Percentiles rank a stretch among this genome's conserved stretches.
Evolutionary conservation across 129 eudicot genomes (phyloP).

Genomic region (Calendula officinalis): DNA sequence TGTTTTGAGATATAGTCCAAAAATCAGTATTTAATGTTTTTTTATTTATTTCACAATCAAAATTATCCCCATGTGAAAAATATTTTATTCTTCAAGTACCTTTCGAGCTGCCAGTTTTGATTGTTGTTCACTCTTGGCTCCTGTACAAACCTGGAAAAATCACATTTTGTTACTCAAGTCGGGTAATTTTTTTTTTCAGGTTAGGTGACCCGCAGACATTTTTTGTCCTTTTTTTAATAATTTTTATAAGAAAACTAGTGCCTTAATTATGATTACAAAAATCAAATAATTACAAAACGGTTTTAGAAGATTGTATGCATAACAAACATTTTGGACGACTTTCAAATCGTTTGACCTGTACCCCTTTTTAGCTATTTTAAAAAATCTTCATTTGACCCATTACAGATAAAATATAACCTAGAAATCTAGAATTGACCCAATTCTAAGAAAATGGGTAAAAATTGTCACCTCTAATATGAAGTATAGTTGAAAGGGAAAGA

Average conservation of each 20-base stretch:
- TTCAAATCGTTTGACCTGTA: not conserved
- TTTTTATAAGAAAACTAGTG: not conserved
- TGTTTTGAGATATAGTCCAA: not conserved
- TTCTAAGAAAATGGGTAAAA: not conserved
- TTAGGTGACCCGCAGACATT: not conserved
- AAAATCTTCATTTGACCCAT: not conserved
- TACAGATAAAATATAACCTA: not conserved
- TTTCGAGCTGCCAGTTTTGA: slow-evolving; percentile 85
- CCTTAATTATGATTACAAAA: not conserved
- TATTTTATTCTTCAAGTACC: slow-evolving; percentile 43
- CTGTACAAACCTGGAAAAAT: slow-evolving; percentile 74
- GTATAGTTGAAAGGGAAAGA: not conserved
- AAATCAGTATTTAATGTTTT: not conserved
- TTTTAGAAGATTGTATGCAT: not conserved
- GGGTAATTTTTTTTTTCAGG: not conserved
- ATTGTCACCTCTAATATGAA: not conserved
- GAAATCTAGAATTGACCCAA: not conserved
- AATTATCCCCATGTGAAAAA: not conserved
- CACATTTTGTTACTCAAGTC: slow-evolving; percentile 11
- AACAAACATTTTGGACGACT: not conserved
- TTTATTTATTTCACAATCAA: not conserved
- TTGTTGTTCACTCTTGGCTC: slow-evolving; percentile 95
- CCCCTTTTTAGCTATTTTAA: not conserved
- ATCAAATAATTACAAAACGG: not conserved
- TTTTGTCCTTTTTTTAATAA: not conserved